Evolutionary conservation across 2,329 filamentous ascomycete species (phyloP), one percentile per base, ranked within the genome.

Genomic region (Tolypocladium sp.): DNA sequence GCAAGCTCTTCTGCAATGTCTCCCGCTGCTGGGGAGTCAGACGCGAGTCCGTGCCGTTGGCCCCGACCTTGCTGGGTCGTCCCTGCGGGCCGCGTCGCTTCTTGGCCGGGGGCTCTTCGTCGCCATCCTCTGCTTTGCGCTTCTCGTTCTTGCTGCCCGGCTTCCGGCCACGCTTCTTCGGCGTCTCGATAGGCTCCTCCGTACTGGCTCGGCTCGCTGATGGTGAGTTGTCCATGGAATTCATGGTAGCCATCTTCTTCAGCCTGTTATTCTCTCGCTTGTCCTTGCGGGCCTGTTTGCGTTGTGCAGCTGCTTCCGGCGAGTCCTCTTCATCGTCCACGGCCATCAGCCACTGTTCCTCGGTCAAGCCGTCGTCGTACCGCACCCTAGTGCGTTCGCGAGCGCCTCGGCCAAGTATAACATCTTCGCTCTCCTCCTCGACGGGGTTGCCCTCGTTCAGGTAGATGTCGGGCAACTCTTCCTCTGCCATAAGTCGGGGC

Each of bases 321-420:
- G 86, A 88, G 70, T 99, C 94, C 1, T 99, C 94, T 56, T 97
- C 92, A 61, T 96, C 93, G 71, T 99, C 94, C 38, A 99, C 93
- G 58, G 94, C 94, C 79, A 96, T 93, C 57, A 97, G 83, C 94
- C 94, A 99, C 74, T 99, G 95, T 77, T 99, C 94, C 76, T 99
- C 95, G 0, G 94, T 97, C 37, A 99, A 85, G 57, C 95, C 94
- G 69, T 99, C 94, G 68, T 99, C 94, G 67, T 99, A 99, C 73
- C 89, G 90, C 68, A 97, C 92, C 69, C 91, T 88, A 65, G 92
- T 97, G 62, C 95, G 88, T 76, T 99, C 94, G 77, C 94, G 90
- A 63, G 93, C 93, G 67, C 94, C 94, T 73, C 94, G 92, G 61
- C 94, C 94, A 38, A 86, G 77, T 33, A 86, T 78, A 38, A 87